Evolutionary conservation across 1,139 yeast species (phyloP), one percentile per base, ranked within the genome.

Genomic region (Scheffersomyces segobiensis): DNA sequence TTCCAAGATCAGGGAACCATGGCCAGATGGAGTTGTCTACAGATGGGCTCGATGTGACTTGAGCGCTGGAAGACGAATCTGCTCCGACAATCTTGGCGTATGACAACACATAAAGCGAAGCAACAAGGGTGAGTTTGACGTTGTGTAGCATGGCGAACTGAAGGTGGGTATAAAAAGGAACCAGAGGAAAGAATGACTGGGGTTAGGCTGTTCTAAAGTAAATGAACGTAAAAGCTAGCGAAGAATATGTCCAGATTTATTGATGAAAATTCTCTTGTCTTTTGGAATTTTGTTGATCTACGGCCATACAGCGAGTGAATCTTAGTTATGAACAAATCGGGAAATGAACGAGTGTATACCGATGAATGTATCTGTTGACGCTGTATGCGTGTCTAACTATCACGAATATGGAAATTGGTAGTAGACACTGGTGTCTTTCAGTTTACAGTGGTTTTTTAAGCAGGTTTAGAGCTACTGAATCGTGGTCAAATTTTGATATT

Each of bases 131-230:
- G 39, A 60, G 46, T 46, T 62, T 59, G 56, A 55, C 39, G 53
- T 52, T 53, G 54, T 57, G 48, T 52, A 58, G 55, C 63, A 62
- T 62, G 46, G 12, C 55, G 32, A 18, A 26, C n/a, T 32, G 12
- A 32, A 32, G 42, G 32, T 2, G 24, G 26, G 26, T 24, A 24
- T 10, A 32, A 7, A 32, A 32, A 12, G 42, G 17, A 32, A 32
- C 42, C 42, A 50, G 56, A 49, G 54, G 52, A 62, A 63, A 56
- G 65, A 63, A 61, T 48, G 65, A 63, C 65, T 62, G 61, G 59
- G 61, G 65, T 63, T 63, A 60, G 64, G 17, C 5, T 32, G 17
- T 32, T 12, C 12, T 32, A 14, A 53, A 53, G 24, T 46, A 47
- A 26, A 50, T 19, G 46, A n/a, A 46, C 46, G 57, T 52, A 55